Conservation (phyloP, 768 basidiomycete species). For the Rubroboletus pulcherrimus region DNA sequence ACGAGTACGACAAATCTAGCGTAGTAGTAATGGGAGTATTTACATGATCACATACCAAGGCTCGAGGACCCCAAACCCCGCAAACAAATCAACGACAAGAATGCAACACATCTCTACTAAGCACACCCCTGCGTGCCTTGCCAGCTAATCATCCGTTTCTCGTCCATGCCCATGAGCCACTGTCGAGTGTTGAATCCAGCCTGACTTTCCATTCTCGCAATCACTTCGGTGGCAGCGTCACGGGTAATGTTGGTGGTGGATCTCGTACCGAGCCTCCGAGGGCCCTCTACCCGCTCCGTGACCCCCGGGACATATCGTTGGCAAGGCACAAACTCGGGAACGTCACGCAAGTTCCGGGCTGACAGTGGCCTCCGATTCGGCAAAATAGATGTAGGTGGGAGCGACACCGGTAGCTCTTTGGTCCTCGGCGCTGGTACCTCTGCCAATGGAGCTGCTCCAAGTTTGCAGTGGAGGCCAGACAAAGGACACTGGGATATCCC, state of each 20-base stretch:
- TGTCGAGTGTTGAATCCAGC: conserved; percentile 7
- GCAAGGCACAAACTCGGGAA: conserved; percentile 28
- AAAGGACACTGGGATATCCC: conserved; percentile 23
- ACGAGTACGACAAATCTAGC: conserved; percentile 9
- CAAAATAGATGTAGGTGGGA: neutral
- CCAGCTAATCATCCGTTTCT: neutral
- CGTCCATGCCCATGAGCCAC: conserved; percentile 3
- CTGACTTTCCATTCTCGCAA: conserved; percentile 24
- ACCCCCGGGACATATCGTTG: conserved; percentile 5
- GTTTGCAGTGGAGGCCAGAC: conserved; percentile 24
- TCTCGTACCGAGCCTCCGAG: neutral
- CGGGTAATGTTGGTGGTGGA: neutral
- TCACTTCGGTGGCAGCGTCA: conserved; percentile 19
- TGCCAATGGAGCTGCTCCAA: neutral
- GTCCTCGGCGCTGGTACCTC: neutral
- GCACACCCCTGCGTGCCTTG: conserved; percentile 5
- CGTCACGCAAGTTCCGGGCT: conserved; percentile 11
- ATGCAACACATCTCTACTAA: neutral
- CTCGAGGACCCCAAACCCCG: neutral
- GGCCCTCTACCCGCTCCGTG: neutral
- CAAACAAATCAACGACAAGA: conserved; percentile 21
- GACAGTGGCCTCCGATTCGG: conserved; percentile 1
- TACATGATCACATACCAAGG: neutral
- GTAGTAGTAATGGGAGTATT: neutral
- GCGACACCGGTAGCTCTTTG: neutral